Evolutionary conservation across 106 monocot species (phyloP), one percentile per base, ranked within the genome.

Genomic region (Xerophyta viscosa): DNA sequence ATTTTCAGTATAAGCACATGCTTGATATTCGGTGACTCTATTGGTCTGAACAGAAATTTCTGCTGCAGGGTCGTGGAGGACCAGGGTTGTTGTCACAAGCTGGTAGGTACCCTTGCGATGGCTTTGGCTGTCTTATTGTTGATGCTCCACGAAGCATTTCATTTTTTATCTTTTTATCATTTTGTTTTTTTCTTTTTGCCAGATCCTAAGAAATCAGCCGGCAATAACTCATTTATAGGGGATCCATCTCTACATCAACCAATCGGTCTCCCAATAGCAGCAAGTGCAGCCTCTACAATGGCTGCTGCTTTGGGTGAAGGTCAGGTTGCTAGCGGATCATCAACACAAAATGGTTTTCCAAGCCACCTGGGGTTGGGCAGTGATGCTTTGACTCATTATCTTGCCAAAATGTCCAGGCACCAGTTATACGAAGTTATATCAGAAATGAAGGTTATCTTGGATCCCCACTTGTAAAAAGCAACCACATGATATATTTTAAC

Each of bases 1-100:
- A 39, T 39, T 12, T 3, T 39, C 39, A 12, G n/a, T n/a, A n/a
- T n/a, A n/a, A 39, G 39, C 39, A 8, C 3, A 7, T 15, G 15
- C 39, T 39, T 39, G 39, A 39, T 15, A 12, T 10, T 39, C 15
- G 39, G 39, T 39, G 39, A 39, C 39, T 39, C 39, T 3, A 39
- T 39, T 10, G 1, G 13, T 39, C 6, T 39, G 15, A 39, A 10
- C 39, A 12, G 39, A 39, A 1, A 25, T 36, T 9, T 66, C 20
- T 72, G 6, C 45, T 77, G 46, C 66, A 98, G 96, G 96, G 96
- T 57, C 84, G 89, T 58, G 89, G 96, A 41, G 89, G 88, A 48
- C 89, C 89, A 47, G 96, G 96, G 27, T 65, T 82, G 58, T 44
- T 71, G 48, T 60, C 81, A 44, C 78, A 61, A 46, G 41, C 25